Percentiles rank a stretch among this genome's conserved stretches.
Conservation (phyloP, 1,284 basidiomycete species). For the Tilletiaria anomala region DNA sequence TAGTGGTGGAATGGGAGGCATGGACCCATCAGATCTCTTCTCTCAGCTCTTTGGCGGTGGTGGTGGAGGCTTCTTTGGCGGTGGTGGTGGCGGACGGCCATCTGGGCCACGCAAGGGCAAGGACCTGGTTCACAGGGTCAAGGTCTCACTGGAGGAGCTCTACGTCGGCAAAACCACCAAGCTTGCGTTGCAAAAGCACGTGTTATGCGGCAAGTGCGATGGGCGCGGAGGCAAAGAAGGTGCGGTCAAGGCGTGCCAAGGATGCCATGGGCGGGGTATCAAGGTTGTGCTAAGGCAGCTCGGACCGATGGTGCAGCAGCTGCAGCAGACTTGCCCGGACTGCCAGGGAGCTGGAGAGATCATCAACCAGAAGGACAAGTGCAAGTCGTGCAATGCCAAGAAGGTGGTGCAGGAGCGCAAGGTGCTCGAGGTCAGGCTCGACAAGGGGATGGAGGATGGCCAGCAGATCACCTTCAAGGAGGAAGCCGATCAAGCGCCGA, state of each 20-base stretch:
- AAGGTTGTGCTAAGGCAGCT: slow-evolving; percentile 84
- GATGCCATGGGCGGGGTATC: slow-evolving; percentile 80
- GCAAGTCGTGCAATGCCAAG: slow-evolving; percentile 85
- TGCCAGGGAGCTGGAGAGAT: slow-evolving; percentile 83
- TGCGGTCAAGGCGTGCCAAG: slow-evolving; percentile 63
- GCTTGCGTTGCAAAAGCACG: slow-evolving; percentile 86
- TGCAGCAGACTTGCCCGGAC: slow-evolving; percentile 86
- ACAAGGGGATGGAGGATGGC: slow-evolving; percentile 98
- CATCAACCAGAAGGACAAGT: slow-evolving; percentile 86
- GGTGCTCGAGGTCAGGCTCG: slow-evolving; percentile 95
- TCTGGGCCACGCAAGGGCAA: slow-evolving; percentile 90
- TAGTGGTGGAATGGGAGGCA: slow-evolving; percentile 51
- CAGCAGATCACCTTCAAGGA: slow-evolving; percentile 89
- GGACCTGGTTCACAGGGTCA: slow-evolving; percentile 92
- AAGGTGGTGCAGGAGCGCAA: slow-evolving; percentile 92
- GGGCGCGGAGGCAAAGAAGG: slow-evolving; percentile 97
- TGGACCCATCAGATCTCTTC: slow-evolving; percentile 97
- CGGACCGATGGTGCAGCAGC: slow-evolving; percentile 99
- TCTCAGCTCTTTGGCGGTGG: slow-evolving; percentile 78
- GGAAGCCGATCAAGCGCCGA: slow-evolving; percentile 91
- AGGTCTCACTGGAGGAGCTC: slow-evolving; percentile 89
- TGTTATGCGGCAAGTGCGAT: slow-evolving; percentile 82
- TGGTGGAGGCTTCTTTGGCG: slow-evolving; percentile 51
- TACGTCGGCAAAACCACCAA: slow-evolving; percentile 98
- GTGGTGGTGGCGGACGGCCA: slow-evolving; percentile 49